Base-by-base conservation (phyloP, 352 stramenopile genomes). In the Globisporangium cederbergense region DNA sequence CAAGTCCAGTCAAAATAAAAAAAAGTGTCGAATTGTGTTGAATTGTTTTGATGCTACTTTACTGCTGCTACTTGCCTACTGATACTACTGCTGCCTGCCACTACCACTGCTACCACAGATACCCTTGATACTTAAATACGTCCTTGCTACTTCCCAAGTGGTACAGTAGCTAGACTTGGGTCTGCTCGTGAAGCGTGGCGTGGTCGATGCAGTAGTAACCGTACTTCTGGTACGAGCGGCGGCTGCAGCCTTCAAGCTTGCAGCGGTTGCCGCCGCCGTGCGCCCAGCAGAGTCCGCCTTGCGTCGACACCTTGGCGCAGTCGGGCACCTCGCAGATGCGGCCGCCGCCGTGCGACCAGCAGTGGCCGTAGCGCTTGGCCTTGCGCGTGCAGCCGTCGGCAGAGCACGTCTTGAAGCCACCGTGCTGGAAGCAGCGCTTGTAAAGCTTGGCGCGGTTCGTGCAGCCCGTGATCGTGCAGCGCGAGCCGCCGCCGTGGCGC, bases 241-340 rank as follows among this genome's bases (percentile, higher is more conserved):
- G 85, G 58, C 73, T 83, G 71, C 82, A 91, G 42, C 76, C 78
- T 14, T 91, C 76, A 16, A 88, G 70, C 30, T 69, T 71, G 69
- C 81, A 91, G 64, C 81, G 81, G 65, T 89, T 89, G 63, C 84
- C n/a, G 81, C 87, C 85, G n/a, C 85, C 85, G 66, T 92, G 83
- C 0, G 83, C 83, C 80, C 84, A 91, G 70, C 85, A 94, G 6
- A 84, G 75, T 0, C 85, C 85, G 40, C 82, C 78, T 25, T 89
- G 80, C 0, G 81, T 81, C 20, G 83, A 81, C 22, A 89, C 81
- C 58, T 91, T 91, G 64, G 68, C 60, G 68, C 85, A 93, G 11
- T 70, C 73, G 5, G 75, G 72, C 20, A 72, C 52, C 43, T 78
- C 78, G 63, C 86, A 94, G 64, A 90, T 88, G 60, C 76, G 76